phyloP scores from a whole-genome alignment of 371 early-diverging fungal species.

The Modicella reniformis region DNA sequence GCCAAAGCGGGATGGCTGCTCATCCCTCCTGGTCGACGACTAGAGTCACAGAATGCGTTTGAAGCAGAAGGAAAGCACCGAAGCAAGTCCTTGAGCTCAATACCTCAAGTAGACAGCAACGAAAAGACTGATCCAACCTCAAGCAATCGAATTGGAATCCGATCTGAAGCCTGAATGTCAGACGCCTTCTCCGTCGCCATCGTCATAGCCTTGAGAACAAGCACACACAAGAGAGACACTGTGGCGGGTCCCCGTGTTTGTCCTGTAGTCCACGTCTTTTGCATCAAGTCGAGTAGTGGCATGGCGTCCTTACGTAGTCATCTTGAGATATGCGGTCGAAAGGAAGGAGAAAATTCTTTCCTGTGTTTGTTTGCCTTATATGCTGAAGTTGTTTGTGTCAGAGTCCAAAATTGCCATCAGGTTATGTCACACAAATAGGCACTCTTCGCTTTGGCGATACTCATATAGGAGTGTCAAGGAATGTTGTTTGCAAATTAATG shows the following conservation, averaged over 20 bases:
- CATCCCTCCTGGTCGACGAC: slow-evolving; percentile 5
- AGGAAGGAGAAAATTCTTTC: slow-evolving; percentile 50
- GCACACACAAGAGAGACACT: slow-evolving; percentile 21
- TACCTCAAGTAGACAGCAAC: slow-evolving; percentile 38
- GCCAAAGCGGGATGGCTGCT: background rate
- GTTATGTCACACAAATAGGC: too few species aligned
- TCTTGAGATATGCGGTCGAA: slow-evolving; percentile 52
- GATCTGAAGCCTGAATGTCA: slow-evolving; percentile 1
- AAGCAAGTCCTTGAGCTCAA: slow-evolving; percentile 49
- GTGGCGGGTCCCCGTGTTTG: slow-evolving; percentile 10
- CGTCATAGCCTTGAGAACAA: slow-evolving; percentile 47
- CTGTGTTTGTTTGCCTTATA: slow-evolving; percentile 33
- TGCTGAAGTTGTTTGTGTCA: background rate
- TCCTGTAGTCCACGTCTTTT: slow-evolving; percentile 46
- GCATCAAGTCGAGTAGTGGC: slow-evolving; percentile 4
- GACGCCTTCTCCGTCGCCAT: background rate
- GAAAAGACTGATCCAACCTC: background rate
- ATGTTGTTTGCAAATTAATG: too few species aligned
- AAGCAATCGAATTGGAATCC: background rate
- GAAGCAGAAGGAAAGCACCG: slow-evolving; percentile 46
- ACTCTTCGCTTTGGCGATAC: too few species aligned
- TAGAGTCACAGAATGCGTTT: slow-evolving; percentile 52
- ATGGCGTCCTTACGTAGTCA: slow-evolving; percentile 50
- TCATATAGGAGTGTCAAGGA: too few species aligned
- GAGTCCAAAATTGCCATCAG: too few species aligned